Conservation (phyloP, 169 alveolate species). For the Babesia ovata region DNA sequence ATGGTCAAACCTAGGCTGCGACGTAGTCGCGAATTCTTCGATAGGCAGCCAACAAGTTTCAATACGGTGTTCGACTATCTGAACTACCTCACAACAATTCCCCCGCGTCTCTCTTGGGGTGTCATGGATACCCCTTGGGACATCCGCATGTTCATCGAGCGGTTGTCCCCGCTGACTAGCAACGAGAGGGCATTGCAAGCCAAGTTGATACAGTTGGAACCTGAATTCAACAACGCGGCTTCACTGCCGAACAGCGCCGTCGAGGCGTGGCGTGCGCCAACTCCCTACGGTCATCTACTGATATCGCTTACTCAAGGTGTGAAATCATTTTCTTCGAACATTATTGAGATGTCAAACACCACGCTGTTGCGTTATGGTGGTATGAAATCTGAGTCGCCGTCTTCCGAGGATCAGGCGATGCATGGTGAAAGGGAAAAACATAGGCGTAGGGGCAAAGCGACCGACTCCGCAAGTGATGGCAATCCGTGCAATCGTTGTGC, state of each 20-base stretch:
- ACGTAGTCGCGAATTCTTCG: slow-evolving; percentile 49
- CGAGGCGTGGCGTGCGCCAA: slow-evolving; percentile 43
- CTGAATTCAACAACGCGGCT: slow-evolving; percentile 20
- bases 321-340: neutral
- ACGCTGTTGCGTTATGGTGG: slow-evolving; percentile 8
- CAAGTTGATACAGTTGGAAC: slow-evolving; percentile 36
- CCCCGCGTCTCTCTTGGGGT: slow-evolving; percentile 48
- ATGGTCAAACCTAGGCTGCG: slow-evolving; percentile 40
- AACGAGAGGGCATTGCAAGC: slow-evolving; percentile 41
- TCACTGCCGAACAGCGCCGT: neutral
- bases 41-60: slow-evolving; percentile 52
- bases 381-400: neutral
- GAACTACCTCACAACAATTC: slow-evolving; percentile 17
- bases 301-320: slow-evolving; percentile 30
- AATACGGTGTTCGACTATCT: slow-evolving; percentile 40
- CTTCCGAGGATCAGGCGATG: neutral
- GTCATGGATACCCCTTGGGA: slow-evolving; percentile 40
- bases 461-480: neutral
- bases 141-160: slow-evolving; percentile 41
- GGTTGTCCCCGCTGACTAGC: slow-evolving; percentile 44
- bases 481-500: neutral
- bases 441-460: neutral
- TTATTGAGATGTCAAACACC: neutral
- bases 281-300: slow-evolving; percentile 43
- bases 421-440: neutral